Evolutionary conservation across 768 basidiomycete species (phyloP).

Genomic region (Infundibulicybe gibba): DNA sequence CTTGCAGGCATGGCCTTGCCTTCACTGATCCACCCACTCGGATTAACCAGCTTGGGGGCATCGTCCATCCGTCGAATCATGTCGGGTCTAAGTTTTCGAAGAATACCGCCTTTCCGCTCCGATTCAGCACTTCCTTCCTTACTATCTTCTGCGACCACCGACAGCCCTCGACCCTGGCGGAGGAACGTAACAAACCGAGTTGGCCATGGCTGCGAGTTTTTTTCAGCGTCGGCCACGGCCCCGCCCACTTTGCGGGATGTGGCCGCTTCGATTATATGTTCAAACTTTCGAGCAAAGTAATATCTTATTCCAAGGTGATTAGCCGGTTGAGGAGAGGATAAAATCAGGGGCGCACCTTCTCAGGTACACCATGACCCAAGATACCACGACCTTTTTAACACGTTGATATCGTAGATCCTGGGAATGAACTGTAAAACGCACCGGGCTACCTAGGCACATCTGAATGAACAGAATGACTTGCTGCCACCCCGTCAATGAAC

Average conservation of each 20-base stretch:
- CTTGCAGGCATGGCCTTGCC: slow-evolving; percentile 21
- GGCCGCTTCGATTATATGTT: slow-evolving; percentile 48
- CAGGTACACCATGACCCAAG: slow-evolving; percentile 80
- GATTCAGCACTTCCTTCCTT: slow-evolving; percentile 9
- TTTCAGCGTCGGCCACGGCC: slow-evolving; percentile 14
- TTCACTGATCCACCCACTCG: slow-evolving; percentile 68
- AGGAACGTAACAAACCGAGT: slow-evolving; percentile 15
- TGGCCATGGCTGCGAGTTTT: slow-evolving; percentile 18
- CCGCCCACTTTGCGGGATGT: slow-evolving; percentile 23
- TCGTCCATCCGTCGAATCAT: slow-evolving; percentile 78
- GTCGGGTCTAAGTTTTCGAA: slow-evolving; percentile 50
- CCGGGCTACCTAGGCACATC: slow-evolving; percentile 76
- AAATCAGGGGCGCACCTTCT: slow-evolving; percentile 48
- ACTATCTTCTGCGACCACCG: slow-evolving; percentile 15
- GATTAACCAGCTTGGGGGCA: slow-evolving; percentile 66
- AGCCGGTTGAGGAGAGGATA: slow-evolving; percentile 3
- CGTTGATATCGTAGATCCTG: background rate
- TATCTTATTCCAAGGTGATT: slow-evolving; percentile 34
- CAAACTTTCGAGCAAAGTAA: slow-evolving; percentile 70
- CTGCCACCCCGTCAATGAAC: slow-evolving; percentile 65
- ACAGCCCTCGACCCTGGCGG: slow-evolving; percentile 3
- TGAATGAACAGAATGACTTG: slow-evolving; percentile 69
- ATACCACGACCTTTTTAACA: slow-evolving; percentile 57
- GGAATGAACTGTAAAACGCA: slow-evolving; percentile 33
- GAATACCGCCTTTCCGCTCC: slow-evolving; percentile 17